These are phyloP conservation scores for Hordeum marinum DNA, from an alignment of 176 grass and related monocot species.

Conservation along the genomic window DNA sequence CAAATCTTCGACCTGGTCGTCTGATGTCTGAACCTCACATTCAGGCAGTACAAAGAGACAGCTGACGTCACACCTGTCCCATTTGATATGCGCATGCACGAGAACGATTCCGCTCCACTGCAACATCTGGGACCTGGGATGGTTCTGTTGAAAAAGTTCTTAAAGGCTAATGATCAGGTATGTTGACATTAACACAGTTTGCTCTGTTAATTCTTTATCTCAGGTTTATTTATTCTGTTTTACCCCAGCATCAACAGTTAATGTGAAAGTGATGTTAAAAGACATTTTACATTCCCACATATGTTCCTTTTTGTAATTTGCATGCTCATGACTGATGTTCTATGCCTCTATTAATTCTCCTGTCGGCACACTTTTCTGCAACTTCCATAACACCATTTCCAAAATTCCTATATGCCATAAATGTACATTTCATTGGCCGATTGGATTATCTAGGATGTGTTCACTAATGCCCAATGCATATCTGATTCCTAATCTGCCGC, in stretches of 20 bases:
- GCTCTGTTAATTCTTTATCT: neutral
- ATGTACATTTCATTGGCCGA: neutral
- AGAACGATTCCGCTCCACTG: neutral
- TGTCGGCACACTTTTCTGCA: neutral
- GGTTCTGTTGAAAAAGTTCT: conserved; percentile 49
- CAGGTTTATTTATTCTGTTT: neutral
- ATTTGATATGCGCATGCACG: too few species aligned
- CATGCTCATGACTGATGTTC: neutral
- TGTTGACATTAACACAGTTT: too few species aligned
- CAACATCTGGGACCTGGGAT: conserved; percentile 44
- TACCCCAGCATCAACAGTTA: too few species aligned
- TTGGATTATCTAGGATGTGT: neutral
- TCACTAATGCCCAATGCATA: neutral
- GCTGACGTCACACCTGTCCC: too few species aligned
- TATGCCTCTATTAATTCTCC: neutral
- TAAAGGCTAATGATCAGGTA: conserved; percentile 38
- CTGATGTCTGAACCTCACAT: conserved; percentile 50
- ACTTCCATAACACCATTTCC: too few species aligned
- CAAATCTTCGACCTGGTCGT: conserved; percentile 38
- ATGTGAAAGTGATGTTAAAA: too few species aligned
- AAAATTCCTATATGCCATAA: neutral
- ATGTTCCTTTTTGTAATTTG: neutral
- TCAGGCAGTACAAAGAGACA: conserved; percentile 20
- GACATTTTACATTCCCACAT: too few species aligned
- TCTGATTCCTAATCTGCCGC: too few species aligned